phyloP scores from a whole-genome alignment of 1,284 basidiomycete genomes.

The Cyathus olla region DNA sequence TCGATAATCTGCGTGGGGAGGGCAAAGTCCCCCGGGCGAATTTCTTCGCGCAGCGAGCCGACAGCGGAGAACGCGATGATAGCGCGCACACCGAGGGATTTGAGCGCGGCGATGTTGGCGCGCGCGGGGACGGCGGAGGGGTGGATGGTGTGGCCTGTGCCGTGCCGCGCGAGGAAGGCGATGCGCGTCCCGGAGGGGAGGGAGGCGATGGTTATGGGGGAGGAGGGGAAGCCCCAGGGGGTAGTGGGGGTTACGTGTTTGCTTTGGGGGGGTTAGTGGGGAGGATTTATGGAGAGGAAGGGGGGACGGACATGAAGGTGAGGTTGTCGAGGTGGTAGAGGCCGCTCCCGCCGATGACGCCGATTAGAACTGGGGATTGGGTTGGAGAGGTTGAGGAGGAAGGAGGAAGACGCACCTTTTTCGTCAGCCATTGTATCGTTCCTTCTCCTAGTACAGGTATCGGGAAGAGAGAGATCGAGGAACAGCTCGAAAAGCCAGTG shows the following conservation, averaged over 20 bases:
- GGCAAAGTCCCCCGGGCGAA: constrained; percentile 90
- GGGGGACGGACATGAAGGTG: constrained; percentile 73
- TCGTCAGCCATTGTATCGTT: not conserved
- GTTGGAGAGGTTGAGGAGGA: too few relatives aligned
- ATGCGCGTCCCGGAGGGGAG: constrained; percentile 84
- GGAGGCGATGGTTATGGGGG: constrained; percentile 85
- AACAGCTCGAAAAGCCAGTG: too few relatives aligned
- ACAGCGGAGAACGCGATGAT: constrained; percentile 97
- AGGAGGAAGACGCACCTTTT: not conserved
- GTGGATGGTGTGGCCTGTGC: constrained; percentile 77
- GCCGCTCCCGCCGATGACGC: constrained; percentile 89
- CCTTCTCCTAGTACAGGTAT: not conserved
- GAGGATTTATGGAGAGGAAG: too few relatives aligned
- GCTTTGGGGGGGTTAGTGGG: constrained; percentile 46
- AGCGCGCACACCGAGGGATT: constrained; percentile 89
- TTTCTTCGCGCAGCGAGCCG: constrained; percentile 95
- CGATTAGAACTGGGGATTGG: constrained; percentile 70
- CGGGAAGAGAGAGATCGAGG: not conserved
- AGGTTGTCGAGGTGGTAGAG: constrained; percentile 93
- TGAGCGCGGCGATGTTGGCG: constrained; percentile 97
- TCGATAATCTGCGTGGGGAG: constrained; percentile 97
- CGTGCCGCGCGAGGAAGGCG: constrained; percentile 96
- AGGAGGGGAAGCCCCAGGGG: too few relatives aligned
- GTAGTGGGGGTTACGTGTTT: constrained; percentile 79
- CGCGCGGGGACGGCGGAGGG: constrained; percentile 86